These are phyloP conservation scores for Backusella macrospora DNA, from an alignment of 192 early-diverging fungal genomes.

Conservation along the genomic window DNA sequence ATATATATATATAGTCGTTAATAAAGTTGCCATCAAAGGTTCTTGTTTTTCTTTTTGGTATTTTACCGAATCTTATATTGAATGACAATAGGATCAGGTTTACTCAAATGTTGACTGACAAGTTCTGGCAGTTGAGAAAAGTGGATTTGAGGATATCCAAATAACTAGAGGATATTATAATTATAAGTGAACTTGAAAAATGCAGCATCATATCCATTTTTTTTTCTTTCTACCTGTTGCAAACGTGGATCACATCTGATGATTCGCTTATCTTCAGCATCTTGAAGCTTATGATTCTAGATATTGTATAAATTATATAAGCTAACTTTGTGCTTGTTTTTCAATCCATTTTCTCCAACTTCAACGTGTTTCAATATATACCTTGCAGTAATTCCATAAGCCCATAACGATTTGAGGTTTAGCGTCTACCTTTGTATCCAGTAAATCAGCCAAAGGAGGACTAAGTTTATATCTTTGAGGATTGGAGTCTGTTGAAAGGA, in stretches of 20 bases:
- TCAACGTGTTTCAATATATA: conserved; percentile 26
- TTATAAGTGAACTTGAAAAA: background rate
- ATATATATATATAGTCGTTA: background rate
- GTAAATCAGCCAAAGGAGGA: conserved; percentile 69
- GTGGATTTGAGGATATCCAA: conserved; percentile 65
- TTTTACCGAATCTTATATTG: conserved; percentile 63
- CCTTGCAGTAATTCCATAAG: conserved; percentile 96
- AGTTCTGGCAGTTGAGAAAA: conserved; percentile 86
- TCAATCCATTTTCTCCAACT: too few relatives aligned
- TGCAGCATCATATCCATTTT: too few relatives aligned
- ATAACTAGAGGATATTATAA: conserved; percentile 63
- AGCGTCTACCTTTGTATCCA: conserved; percentile 79
- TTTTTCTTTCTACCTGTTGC: background rate
- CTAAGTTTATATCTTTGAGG: conserved; percentile 84
- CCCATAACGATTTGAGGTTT: conserved; percentile 77
- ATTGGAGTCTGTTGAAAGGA: conserved; percentile 75
- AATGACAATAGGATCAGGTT: conserved; percentile 86
- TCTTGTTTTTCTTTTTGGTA: too few relatives aligned
- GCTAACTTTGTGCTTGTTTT: too few relatives aligned
- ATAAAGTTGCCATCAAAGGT: background rate
- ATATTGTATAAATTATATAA: background rate
- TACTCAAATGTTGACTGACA: conserved; percentile 71
- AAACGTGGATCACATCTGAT: conserved; percentile 77
- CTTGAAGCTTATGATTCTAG: conserved; percentile 85
- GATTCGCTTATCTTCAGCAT: conserved; percentile 83